These are phyloP conservation scores for Vaccinium macrocarpon DNA, from an alignment of 148 eudicot genomes.

Conservation along the genomic window DNA sequence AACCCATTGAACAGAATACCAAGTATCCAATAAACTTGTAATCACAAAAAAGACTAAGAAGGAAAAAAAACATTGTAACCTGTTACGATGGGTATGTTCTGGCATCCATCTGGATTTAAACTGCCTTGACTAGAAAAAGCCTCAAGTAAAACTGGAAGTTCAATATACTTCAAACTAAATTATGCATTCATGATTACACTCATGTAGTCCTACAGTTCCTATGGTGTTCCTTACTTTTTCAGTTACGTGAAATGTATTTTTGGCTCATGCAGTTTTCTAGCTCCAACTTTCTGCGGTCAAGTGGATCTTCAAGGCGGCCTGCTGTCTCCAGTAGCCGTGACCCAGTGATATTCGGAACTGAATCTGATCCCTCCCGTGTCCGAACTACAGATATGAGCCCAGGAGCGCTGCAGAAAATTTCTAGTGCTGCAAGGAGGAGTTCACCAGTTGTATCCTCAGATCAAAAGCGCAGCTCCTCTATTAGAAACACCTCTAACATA, in stretches of 20 bases:
- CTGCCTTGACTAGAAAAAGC: not conserved
- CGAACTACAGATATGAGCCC: slow-evolving; percentile 30
- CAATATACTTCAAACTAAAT: not conserved
- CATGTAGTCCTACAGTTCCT: not conserved
- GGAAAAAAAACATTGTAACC: not conserved
- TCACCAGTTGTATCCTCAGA: slow-evolving; percentile 38
- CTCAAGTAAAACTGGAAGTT: not conserved
- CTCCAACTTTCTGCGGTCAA: slow-evolving; percentile 33
- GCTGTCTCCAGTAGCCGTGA: slow-evolving; percentile 45
- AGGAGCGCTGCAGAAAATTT: slow-evolving; percentile 25
- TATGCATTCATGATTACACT: not conserved
- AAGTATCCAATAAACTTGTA: not conserved
- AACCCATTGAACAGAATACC: not conserved
- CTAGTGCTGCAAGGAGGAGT: slow-evolving; percentile 34
- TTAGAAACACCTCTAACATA: slow-evolving; percentile 32
- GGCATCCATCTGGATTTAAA: not conserved
- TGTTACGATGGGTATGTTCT: not conserved
- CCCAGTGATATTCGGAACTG: slow-evolving; percentile 21
- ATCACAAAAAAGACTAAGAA: not conserved
- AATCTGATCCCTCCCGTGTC: slow-evolving; percentile 31
- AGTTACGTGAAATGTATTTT: not conserved
- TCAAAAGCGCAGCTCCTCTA: slow-evolving; percentile 31
- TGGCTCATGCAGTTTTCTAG: slow-evolving; percentile 37
- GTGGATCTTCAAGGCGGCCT: slow-evolving; percentile 48
- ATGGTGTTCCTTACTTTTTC: not conserved